Evolutionary conservation across 2,329 filamentous ascomycete genomes (phyloP).

Genomic region (Dothideomycetidae sp.): DNA sequence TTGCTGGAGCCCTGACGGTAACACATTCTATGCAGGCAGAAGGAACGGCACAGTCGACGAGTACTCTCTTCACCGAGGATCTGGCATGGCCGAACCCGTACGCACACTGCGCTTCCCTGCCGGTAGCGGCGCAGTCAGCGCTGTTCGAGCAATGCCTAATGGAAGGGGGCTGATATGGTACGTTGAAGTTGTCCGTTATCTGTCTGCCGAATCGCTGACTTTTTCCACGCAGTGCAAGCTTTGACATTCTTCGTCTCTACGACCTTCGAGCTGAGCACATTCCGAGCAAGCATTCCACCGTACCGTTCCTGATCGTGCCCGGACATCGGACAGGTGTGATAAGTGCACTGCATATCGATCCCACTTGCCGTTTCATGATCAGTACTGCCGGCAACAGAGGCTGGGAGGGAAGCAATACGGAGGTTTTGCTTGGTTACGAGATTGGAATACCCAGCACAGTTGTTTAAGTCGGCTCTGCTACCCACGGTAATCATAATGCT

Average conservation of each 20-base stretch:
- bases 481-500: too few relatives aligned
- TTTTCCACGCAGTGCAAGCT: slow-evolving; percentile 50
- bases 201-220: background rate
- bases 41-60: slow-evolving; percentile 91
- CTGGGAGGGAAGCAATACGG: slow-evolving; percentile 84
- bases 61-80: slow-evolving; percentile 63
- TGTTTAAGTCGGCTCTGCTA: slow-evolving; percentile 3
- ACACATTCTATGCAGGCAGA: slow-evolving; percentile 83
- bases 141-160: slow-evolving; percentile 81
- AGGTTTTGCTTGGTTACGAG: slow-evolving; percentile 89
- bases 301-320: slow-evolving; percentile 92
- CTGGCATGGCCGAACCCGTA: slow-evolving; percentile 54
- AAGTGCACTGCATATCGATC: slow-evolving; percentile 72
- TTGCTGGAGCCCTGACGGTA: slow-evolving; percentile 91
- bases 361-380: slow-evolving; percentile 78
- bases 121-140: slow-evolving; percentile 80
- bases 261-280: slow-evolving; percentile 47
- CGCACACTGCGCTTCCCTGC: slow-evolving; percentile 75
- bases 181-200: slow-evolving; percentile 17
- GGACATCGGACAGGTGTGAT: slow-evolving; percentile 83
- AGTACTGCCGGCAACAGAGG: slow-evolving; percentile 83
- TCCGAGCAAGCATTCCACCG: slow-evolving; percentile 47
- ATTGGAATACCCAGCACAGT: slow-evolving; percentile 35
- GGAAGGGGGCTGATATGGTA: slow-evolving; percentile 80
- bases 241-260: slow-evolving; percentile 87